Evolutionary conservation across 208 protist genomes (phyloP).

Genomic region (Herpetomonas tarakana): DNA sequence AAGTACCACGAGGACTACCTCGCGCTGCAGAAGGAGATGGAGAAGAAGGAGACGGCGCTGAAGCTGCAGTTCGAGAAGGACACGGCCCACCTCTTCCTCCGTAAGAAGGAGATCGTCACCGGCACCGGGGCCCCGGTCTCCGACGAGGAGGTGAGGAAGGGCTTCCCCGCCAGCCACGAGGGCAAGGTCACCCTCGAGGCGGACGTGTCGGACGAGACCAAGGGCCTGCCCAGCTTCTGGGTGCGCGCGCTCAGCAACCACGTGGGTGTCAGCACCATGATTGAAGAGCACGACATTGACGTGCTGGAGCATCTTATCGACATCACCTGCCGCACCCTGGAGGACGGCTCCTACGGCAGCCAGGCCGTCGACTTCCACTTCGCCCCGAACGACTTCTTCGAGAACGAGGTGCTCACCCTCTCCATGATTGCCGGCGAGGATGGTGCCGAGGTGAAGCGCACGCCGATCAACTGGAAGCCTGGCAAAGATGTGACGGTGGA

Average conservation of each 20-base stretch:
- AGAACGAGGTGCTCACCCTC: constrained; percentile 64
- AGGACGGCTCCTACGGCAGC: constrained; percentile 64
- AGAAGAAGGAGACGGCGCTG: constrained; percentile 69
- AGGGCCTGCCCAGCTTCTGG: constrained; percentile 72
- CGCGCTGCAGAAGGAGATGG: constrained; percentile 45
- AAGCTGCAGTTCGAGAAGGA: constrained; percentile 68
- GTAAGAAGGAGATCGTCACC: constrained; percentile 73
- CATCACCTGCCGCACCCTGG: constrained; percentile 38
- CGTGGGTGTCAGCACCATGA: constrained; percentile 53
- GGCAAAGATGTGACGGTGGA: constrained; percentile 75
- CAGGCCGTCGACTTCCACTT: constrained; percentile 75
- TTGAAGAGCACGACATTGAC: constrained; percentile 72
- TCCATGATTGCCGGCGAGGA: constrained; percentile 44
- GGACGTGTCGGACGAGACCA: constrained; percentile 15
- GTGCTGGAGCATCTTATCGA: constrained; percentile 70
- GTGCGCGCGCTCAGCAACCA: constrained; percentile 69
- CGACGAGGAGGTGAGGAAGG: constrained; percentile 71
- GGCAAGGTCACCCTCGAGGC: constrained; percentile 39
- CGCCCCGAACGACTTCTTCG: constrained; percentile 76
- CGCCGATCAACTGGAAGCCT: constrained; percentile 72
- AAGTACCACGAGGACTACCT: constrained; percentile 70
- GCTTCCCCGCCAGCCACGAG: constrained; percentile 59
- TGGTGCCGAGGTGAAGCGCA: constrained; percentile 37
- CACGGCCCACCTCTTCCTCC: constrained; percentile 56
- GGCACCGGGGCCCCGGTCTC: constrained; percentile 38